A percentile compares a stretch with the other conserved stretches of the same genome.
Evolutionary conservation across 1,284 basidiomycete species (phyloP).

Genomic region (Earliella scabrosa): DNA sequence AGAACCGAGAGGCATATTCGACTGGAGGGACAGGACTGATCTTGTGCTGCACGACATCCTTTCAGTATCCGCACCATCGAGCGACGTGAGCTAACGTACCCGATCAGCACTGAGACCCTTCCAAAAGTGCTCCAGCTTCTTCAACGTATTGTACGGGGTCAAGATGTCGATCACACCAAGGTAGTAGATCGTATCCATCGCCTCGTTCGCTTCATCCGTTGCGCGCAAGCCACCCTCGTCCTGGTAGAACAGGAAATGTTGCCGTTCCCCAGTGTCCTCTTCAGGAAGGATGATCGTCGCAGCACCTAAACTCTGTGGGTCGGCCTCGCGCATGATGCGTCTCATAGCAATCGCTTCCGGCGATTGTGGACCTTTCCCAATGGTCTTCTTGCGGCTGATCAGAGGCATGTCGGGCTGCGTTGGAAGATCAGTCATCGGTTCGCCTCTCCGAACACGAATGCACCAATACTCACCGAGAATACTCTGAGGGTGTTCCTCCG

Average conservation of each 20-base stretch:
- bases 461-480: conserved; percentile 74
- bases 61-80: conserved; percentile 8
- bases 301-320: conserved; percentile 74
- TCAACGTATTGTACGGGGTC: conserved; percentile 83
- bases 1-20: conserved; percentile 88
- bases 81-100: conserved; percentile 52
- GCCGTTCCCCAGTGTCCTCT: conserved; percentile 73
- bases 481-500: conserved; percentile 90
- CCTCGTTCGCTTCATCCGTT: conserved; percentile 83
- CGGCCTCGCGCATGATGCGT: conserved; percentile 83
- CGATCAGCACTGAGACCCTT: conserved; percentile 88
- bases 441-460: background rate
- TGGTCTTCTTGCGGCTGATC: conserved; percentile 59
- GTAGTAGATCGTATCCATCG: conserved; percentile 89
- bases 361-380: conserved; percentile 56
- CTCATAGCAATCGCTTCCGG: conserved; percentile 84
- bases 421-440: conserved; percentile 6
- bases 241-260: conserved; percentile 93
- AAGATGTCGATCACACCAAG: conserved; percentile 94
- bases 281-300: conserved; percentile 70
- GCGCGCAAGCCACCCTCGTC: conserved; percentile 95
- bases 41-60: conserved; percentile 65
- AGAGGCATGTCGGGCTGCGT: conserved; percentile 65
- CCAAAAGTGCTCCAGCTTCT: conserved; percentile 91
- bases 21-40: conserved; percentile 89